Percentiles rank a stretch among this genome's conserved stretches.
Evolutionary conservation across 306 rosid genomes (phyloP).

Genomic region (Argentina anserina): DNA sequence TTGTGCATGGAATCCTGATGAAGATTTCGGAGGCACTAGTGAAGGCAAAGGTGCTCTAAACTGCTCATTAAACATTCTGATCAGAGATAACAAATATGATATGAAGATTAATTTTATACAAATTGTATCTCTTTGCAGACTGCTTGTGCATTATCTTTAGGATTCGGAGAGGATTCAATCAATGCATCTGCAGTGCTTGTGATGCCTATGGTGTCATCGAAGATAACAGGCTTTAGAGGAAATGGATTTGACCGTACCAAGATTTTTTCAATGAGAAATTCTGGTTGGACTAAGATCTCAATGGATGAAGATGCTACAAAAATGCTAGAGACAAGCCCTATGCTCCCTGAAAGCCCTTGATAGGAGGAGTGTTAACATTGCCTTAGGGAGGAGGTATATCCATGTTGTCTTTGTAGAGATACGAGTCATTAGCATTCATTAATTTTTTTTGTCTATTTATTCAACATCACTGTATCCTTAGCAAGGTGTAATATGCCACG

Average conservation of each 20-base stretch:
- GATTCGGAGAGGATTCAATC: constrained; percentile 90
- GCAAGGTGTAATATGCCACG: neutral
- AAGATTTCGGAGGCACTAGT: constrained; percentile 47
- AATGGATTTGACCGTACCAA: constrained; percentile 58
- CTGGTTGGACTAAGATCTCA: constrained; percentile 57
- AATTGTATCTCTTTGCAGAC: constrained; percentile 45
- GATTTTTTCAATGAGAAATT: constrained; percentile 58
- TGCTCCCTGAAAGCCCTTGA: constrained; percentile 41
- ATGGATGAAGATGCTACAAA: constrained; percentile 57
- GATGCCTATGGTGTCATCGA: constrained; percentile 99
- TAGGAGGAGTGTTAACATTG: constrained; percentile 21
- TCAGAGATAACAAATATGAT: constrained; percentile 1
- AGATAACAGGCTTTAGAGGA: constrained; percentile 90
- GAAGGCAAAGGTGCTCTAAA: constrained; percentile 72
- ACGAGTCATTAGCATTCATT: constrained; percentile 17
- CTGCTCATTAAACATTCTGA: constrained; percentile 7
- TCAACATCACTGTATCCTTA: constrained; percentile 3
- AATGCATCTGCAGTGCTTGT: constrained; percentile 82
- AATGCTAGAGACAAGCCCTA: constrained; percentile 37
- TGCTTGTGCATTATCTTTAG: constrained; percentile 64
- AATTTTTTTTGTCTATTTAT: neutral
- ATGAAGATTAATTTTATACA: constrained; percentile 1
- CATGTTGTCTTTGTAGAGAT: neutral
- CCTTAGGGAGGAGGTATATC: constrained; percentile 5
- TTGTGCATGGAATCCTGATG: constrained; percentile 51